Conservation (phyloP, 768 basidiomycete species). For the Termitomyces sp. region DNA sequence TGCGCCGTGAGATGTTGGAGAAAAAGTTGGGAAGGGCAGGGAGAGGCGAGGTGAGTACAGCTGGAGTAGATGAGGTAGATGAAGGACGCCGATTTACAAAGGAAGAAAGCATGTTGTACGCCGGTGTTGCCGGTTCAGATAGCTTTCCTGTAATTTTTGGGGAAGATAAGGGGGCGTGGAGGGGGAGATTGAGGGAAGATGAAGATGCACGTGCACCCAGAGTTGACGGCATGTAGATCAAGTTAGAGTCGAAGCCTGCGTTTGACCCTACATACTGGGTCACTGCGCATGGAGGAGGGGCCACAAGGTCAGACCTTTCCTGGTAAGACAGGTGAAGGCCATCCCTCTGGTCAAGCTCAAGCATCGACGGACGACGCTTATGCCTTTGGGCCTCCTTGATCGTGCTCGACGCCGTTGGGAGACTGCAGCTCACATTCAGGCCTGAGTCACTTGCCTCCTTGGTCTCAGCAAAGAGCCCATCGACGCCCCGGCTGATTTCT, state of each 20-base stretch:
- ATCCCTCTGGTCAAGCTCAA: conserved; percentile 30
- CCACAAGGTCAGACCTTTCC: conserved; percentile 50
- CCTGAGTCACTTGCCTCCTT: conserved; percentile 16
- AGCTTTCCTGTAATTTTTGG: conserved; percentile 34
- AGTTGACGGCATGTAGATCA: conserved; percentile 65
- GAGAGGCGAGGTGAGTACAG: not conserved
- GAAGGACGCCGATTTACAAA: conserved; percentile 38
- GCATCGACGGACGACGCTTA: conserved; percentile 43
- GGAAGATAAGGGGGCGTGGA: conserved; percentile 19
- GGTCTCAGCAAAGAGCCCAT: conserved; percentile 45
- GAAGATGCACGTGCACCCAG: conserved; percentile 53
- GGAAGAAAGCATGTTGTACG: conserved; percentile 60
- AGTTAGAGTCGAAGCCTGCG: conserved; percentile 36
- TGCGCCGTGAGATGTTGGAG: conserved; percentile 28
- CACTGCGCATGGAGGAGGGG: conserved; percentile 70
- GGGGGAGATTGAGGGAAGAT: conserved; percentile 15
- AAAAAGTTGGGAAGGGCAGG: conserved; percentile 16
- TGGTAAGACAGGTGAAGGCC: conserved; percentile 47
- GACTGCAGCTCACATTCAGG: conserved; percentile 43
- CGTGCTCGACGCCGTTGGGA: conserved; percentile 31
- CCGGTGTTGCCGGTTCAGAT: conserved; percentile 46
- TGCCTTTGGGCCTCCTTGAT: conserved; percentile 4
- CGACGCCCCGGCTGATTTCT: conserved; percentile 60
- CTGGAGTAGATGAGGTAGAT: conserved; percentile 21
- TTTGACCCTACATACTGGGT: conserved; percentile 69